Percentiles rank a stretch among this genome's conserved stretches.
phyloP scores from a whole-genome alignment of 1,139 yeast species.

The Pichia sp. region DNA sequence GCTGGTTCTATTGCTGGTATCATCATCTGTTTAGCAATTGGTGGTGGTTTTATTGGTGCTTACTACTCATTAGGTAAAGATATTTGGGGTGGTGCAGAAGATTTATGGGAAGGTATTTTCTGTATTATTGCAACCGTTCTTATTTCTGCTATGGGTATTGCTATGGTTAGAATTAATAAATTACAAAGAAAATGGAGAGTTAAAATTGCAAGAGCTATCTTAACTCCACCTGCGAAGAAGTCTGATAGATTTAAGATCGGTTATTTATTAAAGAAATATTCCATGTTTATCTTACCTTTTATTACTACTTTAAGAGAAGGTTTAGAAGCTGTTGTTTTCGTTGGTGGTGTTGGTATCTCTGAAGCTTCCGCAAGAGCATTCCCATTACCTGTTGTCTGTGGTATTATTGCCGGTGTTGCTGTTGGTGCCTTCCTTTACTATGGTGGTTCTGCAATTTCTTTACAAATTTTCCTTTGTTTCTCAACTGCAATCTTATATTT shows the following conservation, averaged over 20 bases:
- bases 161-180: conserved; percentile 85
- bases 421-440: conserved; percentile 67
- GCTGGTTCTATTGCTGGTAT: conserved; percentile 69
- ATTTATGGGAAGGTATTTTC: conserved; percentile 88
- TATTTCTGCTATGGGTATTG: conserved; percentile 85
- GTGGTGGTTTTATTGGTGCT: conserved; percentile 79
- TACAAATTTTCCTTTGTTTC: conserved; percentile 71
- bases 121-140: conserved; percentile 76
- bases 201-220: conserved; percentile 66
- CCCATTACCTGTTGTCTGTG: conserved; percentile 78
- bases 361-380: conserved; percentile 50
- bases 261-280: conserved; percentile 50
- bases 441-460: conserved; percentile 65
- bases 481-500: conserved; percentile 80
- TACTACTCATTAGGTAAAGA: conserved; percentile 75
- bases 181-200: conserved; percentile 90
- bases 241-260: conserved; percentile 38
- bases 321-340: conserved; percentile 79
- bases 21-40: conserved; percentile 65
- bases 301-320: conserved; percentile 83
- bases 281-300: conserved; percentile 71
- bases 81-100: conserved; percentile 82
- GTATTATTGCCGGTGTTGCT: conserved; percentile 62
- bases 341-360: conserved; percentile 62
- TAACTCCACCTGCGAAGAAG: conserved; percentile 30